Evolutionary conservation across 1,284 basidiomycete genomes (phyloP), one percentile per base, ranked within the genome.

Genomic region (Naganishia sp.): DNA sequence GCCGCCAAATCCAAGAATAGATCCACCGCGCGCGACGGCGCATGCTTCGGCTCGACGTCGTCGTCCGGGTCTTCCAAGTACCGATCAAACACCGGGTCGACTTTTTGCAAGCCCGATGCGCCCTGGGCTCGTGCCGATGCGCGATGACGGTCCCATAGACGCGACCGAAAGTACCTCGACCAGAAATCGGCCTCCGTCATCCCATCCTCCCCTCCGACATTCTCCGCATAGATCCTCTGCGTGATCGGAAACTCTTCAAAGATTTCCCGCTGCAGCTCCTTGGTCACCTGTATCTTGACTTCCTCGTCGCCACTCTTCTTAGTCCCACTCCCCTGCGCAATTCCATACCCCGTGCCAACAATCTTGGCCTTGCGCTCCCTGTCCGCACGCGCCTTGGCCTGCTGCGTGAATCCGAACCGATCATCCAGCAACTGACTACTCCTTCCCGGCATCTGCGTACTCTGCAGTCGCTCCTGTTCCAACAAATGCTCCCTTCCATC

Each of bases 211-310:
- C 80, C 83, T 1, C 94, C 94, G 0, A 99, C 95, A 71, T 94
- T 93, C 74, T 96, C 94, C 67, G 84, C 88, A 75, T 95, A 97
- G 0, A 94, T 94, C 74, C 87, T 89, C 55, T 89, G 87, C 7
- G 99, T 92, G 41, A 97, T 89, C 1, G 96, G 95, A 75, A 94
- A 98, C 81, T 97, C 94, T 72, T 97, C 94, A 73, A 99, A 99
- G 54, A 99, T 93, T 74, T 98, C 94, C 71, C 90, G 87, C 46
- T 95, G 90, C 45, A 97, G 83, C 77, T 95, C 92, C 7, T 92
- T 91, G 2, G 94, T 95, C 67, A 99, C 88, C 71, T 89, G 87
- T 69, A 98, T 94, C 76, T 89, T 92, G 75, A 93, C 86, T 76
- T 76, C 66, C 10, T 71, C 69, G 7, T 71, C 72, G 1, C 51